These are phyloP conservation scores for Cantharellus anzutake DNA, from an alignment of 768 basidiomycete species.

Conservation along the genomic window DNA sequence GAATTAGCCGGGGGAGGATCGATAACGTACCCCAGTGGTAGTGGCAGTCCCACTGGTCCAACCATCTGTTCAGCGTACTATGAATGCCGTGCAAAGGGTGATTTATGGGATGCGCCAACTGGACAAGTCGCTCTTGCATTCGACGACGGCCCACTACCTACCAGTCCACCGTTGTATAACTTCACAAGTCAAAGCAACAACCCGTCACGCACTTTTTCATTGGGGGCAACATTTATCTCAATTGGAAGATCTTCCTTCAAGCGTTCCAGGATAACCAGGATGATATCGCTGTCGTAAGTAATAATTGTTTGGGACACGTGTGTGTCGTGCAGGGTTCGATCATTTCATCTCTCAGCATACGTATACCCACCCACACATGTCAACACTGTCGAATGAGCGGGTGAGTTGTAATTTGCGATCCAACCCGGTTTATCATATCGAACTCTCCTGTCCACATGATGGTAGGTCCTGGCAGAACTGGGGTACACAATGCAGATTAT, in stretches of 20 bases:
- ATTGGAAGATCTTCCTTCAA: slow-evolving; percentile 34
- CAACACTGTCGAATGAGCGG: slow-evolving; percentile 21
- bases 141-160: slow-evolving; percentile 57
- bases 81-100: slow-evolving; percentile 39
- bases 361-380: slow-evolving; percentile 68
- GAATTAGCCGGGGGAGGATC: neutral
- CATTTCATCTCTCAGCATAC: slow-evolving; percentile 22
- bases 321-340: too few species aligned
- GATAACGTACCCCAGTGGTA: slow-evolving; percentile 12
- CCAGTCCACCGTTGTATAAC: slow-evolving; percentile 29
- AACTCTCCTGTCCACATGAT: slow-evolving; percentile 17
- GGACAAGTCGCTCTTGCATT: slow-evolving; percentile 39
- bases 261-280: slow-evolving; percentile 23
- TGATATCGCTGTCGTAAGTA: slow-evolving; percentile 20
- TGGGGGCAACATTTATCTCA: slow-evolving; percentile 48
- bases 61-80: slow-evolving; percentile 61
- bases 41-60: slow-evolving; percentile 20
- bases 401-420: neutral
- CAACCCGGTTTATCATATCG: slow-evolving; percentile 22
- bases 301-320: too few species aligned
- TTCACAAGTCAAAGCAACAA: slow-evolving; percentile 48
- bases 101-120: slow-evolving; percentile 59
- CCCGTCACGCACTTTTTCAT: slow-evolving; percentile 84
- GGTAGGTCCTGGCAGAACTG: slow-evolving; percentile 48
- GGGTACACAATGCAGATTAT: slow-evolving; percentile 72